Base-by-base conservation (phyloP, 2,329 filamentous ascomycete species). In the Fusarium cyanostomum region DNA sequence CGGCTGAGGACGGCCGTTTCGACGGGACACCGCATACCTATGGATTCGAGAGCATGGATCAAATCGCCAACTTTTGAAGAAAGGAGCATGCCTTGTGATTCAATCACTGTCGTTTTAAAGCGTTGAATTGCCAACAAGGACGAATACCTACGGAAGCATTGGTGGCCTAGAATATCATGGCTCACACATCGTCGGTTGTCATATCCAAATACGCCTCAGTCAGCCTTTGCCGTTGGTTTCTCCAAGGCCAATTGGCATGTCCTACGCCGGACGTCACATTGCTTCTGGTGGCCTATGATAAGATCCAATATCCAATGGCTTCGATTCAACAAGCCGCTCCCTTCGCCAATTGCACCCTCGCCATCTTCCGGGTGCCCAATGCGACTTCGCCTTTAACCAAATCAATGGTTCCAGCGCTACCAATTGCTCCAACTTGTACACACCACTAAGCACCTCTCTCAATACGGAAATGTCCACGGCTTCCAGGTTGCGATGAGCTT, bases 391-490 rank as follows among this genome's bases (percentile, higher is more conserved):
- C 26, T 33, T 45, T 38, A 39, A 27, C 51, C 31, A 53, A 44
- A 18, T 58, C 30, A 27, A 42, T 39, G 31, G 30, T 44, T 64
- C 46, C 54, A 38, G 28, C 50, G 21, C 6, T 21, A 21, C 50
- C 51, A 62, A 60, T 35, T 48, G 24, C 28, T 45, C 26, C 30
- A 26, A 57, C 48, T 51, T 50, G 38, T 54, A 37, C 52, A 53
- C 59, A 60, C 54, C 53, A 48, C 52, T 30, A 57, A 59, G 57
- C 56, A 53, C 24, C 44, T 67, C 49, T 48, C 59, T 56, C 33
- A 21, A 50, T 67, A 48, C 34, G 56, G 66, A 60, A 64, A 62
- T 37, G 12, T 41, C 55, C 39, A 57, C 24, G 37, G 44, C 48
- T 57, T 54, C 26, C 43, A 31, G 33, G 38, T 21, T 6, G 34